Evolutionary conservation across 176 grass and related monocot species (phyloP).

Genomic region (Cenchrus fungigraminus): DNA sequence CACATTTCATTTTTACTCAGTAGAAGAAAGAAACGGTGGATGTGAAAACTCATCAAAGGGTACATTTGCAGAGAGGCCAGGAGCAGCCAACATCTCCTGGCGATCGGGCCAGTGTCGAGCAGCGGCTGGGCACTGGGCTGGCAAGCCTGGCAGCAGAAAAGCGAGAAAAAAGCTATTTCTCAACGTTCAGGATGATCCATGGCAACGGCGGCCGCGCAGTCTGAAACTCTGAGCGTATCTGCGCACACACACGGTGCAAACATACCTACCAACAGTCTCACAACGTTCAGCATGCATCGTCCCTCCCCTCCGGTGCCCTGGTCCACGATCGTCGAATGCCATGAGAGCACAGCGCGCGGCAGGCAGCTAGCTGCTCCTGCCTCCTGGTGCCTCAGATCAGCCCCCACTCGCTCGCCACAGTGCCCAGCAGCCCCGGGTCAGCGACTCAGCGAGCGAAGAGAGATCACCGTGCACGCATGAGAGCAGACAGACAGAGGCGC

Average conservation of each 20-base stretch:
- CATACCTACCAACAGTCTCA: slow-evolving; percentile 35
- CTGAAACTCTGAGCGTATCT: slow-evolving; percentile 17
- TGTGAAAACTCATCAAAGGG: background rate
- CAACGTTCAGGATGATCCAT: background rate
- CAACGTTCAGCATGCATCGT: background rate
- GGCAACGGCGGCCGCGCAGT: background rate
- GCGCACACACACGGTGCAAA: slow-evolving; percentile 29
- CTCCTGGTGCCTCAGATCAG: background rate
- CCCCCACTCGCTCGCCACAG: background rate
- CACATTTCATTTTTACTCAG: background rate
- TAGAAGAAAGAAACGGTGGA: too few relatives aligned
- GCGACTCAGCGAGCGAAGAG: background rate
- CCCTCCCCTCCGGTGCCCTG: background rate
- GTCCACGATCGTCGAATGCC: background rate
- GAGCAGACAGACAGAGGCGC: background rate
- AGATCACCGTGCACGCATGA: background rate
- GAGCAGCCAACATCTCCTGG: slow-evolving; percentile 6
- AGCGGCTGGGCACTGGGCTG: background rate
- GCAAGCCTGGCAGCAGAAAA: background rate
- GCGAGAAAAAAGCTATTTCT: background rate
- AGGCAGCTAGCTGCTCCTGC: background rate
- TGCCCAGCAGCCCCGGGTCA: background rate
- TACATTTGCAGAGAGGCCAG: background rate
- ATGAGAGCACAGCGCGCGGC: slow-evolving; percentile 5
- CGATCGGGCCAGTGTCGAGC: background rate